A percentile compares a stretch with the other conserved stretches of the same genome.
These are phyloP conservation scores for Claviceps sp. DNA, from an alignment of 2,329 filamentous ascomycete genomes.

Conservation along the genomic window DNA sequence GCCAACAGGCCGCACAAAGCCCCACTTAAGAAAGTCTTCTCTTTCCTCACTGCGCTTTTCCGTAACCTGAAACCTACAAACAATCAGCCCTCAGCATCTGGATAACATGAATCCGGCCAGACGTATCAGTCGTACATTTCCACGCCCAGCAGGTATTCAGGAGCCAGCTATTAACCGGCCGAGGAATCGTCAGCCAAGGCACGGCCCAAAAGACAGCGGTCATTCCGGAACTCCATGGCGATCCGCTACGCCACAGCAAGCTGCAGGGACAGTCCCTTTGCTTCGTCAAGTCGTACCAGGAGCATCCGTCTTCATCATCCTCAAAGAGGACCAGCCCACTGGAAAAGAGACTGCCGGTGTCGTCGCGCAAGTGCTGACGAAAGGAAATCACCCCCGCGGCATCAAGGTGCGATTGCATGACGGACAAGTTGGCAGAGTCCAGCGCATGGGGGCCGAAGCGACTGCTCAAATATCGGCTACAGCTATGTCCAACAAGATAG, in stretches of 20 bases:
- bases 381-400: slow-evolving; percentile 61
- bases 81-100: background rate
- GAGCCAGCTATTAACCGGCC: slow-evolving; percentile 26
- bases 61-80: background rate
- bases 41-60: background rate
- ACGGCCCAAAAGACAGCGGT: background rate
- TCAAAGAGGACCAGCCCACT: slow-evolving; percentile 65
- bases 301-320: slow-evolving; percentile 54
- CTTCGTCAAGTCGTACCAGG: slow-evolving; percentile 43
- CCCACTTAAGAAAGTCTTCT: background rate
- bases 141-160: slow-evolving; percentile 3
- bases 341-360: slow-evolving; percentile 55
- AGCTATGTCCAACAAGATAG: slow-evolving; percentile 1
- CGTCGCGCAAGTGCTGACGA: slow-evolving; percentile 55
- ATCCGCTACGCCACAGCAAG: slow-evolving; percentile 21
- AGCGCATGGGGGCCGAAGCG: slow-evolving; percentile 36
- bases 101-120: background rate
- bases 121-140: background rate
- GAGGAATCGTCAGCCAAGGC: slow-evolving; percentile 19
- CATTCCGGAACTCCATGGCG: slow-evolving; percentile 5
- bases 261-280: slow-evolving; percentile 30
- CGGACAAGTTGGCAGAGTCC: slow-evolving; percentile 62
- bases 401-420: slow-evolving; percentile 65
- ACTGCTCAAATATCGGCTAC: slow-evolving; percentile 1
- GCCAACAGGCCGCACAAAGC: background rate